Evolutionary conservation across 805 yeast genomes (phyloP).

Genomic region (Wickerhamiella kurtzmanii): DNA sequence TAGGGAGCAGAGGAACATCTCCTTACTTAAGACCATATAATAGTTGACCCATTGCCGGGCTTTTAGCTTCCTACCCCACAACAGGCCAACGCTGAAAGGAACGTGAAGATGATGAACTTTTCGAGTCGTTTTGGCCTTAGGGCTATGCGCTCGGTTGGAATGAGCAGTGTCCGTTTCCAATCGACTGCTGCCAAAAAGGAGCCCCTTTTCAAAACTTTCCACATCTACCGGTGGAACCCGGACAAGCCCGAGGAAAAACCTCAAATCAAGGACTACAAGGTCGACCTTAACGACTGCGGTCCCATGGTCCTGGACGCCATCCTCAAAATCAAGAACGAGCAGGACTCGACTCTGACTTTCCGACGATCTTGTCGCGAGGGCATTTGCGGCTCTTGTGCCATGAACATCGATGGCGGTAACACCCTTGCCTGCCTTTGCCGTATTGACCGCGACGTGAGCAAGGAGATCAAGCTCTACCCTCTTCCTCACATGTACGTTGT

Average conservation of each 20-base stretch:
- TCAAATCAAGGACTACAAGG: conserved; percentile 61
- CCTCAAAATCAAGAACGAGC: conserved; percentile 89
- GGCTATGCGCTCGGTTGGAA: not conserved
- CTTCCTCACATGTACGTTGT: conserved; percentile 97
- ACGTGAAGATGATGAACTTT: not conserved
- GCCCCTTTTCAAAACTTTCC: conserved; percentile 64
- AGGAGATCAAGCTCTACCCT: conserved; percentile 82
- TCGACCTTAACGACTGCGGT: conserved; percentile 85
- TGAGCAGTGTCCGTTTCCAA: conserved; percentile 3
- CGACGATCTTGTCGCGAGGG: conserved; percentile 99
- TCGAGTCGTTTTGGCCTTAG: not conserved
- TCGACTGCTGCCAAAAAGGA: conserved; percentile 33
- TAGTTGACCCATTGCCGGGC: not conserved
- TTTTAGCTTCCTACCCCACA: not conserved
- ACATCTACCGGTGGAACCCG: conserved; percentile 96
- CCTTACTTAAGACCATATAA: not conserved
- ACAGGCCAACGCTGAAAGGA: not conserved
- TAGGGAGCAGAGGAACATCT: not conserved
- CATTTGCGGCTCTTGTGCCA: conserved; percentile 98
- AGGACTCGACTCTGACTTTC: conserved; percentile 88
- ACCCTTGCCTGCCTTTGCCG: conserved; percentile 94
- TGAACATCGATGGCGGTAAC: conserved; percentile 97
- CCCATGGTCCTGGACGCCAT: conserved; percentile 97
- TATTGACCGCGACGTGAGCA: conserved; percentile 65
- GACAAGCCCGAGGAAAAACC: conserved; percentile 93